Percentiles rank a stretch among this genome's conserved stretches.
Conservation (phyloP, 164 flowering plant genomes). For the Kalanchoe fedtschenkoi region DNA sequence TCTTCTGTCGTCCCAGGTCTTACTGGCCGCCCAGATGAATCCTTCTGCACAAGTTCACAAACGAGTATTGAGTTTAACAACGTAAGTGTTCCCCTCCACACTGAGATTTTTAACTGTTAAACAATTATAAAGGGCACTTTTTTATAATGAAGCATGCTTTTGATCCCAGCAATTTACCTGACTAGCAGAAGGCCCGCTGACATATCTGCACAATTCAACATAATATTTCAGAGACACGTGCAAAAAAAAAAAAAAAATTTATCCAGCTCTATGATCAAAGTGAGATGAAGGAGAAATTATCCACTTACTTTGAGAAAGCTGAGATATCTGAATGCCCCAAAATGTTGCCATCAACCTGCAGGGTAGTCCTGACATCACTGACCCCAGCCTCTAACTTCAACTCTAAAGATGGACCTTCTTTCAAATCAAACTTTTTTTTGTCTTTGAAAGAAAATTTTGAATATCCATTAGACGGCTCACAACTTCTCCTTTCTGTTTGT, state of each 20-base stretch:
- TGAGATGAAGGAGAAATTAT: not conserved
- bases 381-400: constrained; percentile 23
- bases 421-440: constrained; percentile 13
- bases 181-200: constrained; percentile 36
- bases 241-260: not conserved
- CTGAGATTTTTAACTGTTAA: too few species aligned
- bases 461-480: constrained; percentile 14
- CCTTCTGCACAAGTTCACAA: constrained; percentile 31
- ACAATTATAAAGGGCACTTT: not conserved
- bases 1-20: constrained; percentile 23
- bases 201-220: constrained; percentile 42
- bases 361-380: constrained; percentile 14
- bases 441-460: constrained; percentile 13
- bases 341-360: constrained; percentile 25
- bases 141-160: not conserved
- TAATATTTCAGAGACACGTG: not conserved
- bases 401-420: constrained; percentile 21
- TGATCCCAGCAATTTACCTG: constrained; percentile 17
- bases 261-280: not conserved
- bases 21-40: constrained; percentile 19
- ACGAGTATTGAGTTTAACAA: constrained; percentile 25
- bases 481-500: constrained; percentile 16
- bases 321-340: constrained; percentile 65
- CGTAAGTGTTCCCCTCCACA: not conserved
- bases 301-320: constrained; percentile 66